Base-by-base conservation (phyloP, 306 rosid species). In the Boehmeria nivea region DNA sequence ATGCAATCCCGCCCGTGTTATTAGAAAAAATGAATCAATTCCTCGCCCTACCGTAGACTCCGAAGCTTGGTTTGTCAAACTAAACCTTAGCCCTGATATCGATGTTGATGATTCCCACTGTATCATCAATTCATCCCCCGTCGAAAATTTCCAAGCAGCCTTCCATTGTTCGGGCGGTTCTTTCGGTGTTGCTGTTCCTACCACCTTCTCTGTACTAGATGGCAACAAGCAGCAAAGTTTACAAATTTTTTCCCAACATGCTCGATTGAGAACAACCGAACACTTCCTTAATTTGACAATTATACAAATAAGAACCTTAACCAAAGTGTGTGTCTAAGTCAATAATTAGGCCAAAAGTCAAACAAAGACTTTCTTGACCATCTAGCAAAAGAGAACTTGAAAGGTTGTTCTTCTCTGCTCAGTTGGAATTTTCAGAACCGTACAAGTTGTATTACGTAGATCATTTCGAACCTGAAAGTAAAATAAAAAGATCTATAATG, bases 161-260 rank as follows among this genome's bases (percentile, higher is more conserved):
- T 70, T 72, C 78, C 85, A 76, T 78, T 72, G 89, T 52, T 80
- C 94, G 1, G 62, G 60, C 23, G 77, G 64, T 61, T 91, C 86
- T 81, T 80, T 82, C 51, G 98, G 96, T 49, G 80, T 76, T 42
- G 94, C 95, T 8, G 93, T 84, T 72, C 83, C 98, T 28, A 84
- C 94, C 72, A 91, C 74, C 73, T 80, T 87, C 82, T 68, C 98
- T 91, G 94, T 69, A 75, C 94, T 83, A 78, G 86, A 83, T 77
- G 75, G 66, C 65, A 79, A 81, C 71, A 64, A 51, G 37, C 54
- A 65, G 61, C 12, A 65, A 33, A 45, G 17, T 61, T 78, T 70
- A 34, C 59, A 54, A 63, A 61, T 72, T 67, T 26, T 27, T 31
- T 61, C 54, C 2, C 12, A 12, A 64, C 26, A 57, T 53, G 28